Evolutionary conservation across 345 rosid species (phyloP), one percentile per base, ranked within the genome.

Genomic region (Erucastrum elatum): DNA sequence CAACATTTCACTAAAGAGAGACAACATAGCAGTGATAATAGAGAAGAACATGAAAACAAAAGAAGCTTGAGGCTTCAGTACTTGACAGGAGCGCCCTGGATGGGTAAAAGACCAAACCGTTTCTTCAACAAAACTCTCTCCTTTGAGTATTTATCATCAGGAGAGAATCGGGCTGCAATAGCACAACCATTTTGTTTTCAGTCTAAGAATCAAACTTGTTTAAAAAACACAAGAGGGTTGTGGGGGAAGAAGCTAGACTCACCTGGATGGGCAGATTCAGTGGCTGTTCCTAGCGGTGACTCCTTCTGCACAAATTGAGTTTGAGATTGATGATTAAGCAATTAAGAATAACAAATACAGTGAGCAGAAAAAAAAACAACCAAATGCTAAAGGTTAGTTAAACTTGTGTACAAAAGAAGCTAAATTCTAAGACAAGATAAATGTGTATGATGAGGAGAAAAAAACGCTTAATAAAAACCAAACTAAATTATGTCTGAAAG

Each of bases 251-350:
- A 8, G 5, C 17, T n/a, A 49, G 13, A 62, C 66, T 66, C 81
- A 93, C 98, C 98, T 79, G 98, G 98, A 84, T 93, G 98, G 49
- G 98, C 96, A 72, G 96, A 93, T 70, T 91, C 82, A 26, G 98
- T 93, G 30, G 96, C 84, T 27, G 81, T 37, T 27, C 96, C 94
- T 2, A 84, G 16, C 0, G 96, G 98, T 17, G 96, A 85, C 69
- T 93, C 96, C 81, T 93, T 90, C 98, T 91, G 87, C 86, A 84
- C 4, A 61, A 12, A 51, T 21, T 37, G 26, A 49, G 9, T 63
- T 55, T 39, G 1, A 7, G 6, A 64, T 13, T 10, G 0, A 66
- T 55, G 72, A 16, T 66, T n/a, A 66, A 63, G 39, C 30, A 51
- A 58, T 25, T 46, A 1, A 53, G 11, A 15, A 74, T n/a, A 64